Evolutionary conservation across 1,284 basidiomycete species (phyloP).

Genomic region (Rhizoctonia solani): DNA sequence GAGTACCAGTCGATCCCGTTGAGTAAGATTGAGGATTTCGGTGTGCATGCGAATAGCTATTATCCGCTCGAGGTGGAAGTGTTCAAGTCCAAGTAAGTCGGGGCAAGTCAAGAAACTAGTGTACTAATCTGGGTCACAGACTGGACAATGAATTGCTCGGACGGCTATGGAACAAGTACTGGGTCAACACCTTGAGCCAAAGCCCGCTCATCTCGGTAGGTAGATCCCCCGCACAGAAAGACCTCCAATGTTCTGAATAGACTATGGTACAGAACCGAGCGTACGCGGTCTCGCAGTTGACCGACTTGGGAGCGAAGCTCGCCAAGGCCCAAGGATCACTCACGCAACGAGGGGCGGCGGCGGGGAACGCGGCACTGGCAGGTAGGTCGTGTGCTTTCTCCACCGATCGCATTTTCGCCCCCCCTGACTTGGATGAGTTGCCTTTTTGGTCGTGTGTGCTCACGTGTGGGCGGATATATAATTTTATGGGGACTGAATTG

Average conservation of each 20-base stretch:
- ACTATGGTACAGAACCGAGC: slow-evolving; percentile 85
- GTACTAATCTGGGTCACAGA: background rate
- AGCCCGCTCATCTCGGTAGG: slow-evolving; percentile 87
- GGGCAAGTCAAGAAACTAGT: too few species aligned
- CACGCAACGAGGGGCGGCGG: slow-evolving; percentile 42
- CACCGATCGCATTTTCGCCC: too few species aligned
- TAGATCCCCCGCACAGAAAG: slow-evolving; percentile 33
- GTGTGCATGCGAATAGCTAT: slow-evolving; percentile 96
- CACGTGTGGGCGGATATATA: too few species aligned
- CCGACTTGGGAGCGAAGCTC: slow-evolving; percentile 88
- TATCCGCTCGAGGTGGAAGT: slow-evolving; percentile 93
- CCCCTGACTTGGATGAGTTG: too few species aligned
- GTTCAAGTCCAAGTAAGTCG: slow-evolving; percentile 73
- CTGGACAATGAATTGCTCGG: slow-evolving; percentile 86
- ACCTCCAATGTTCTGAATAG: background rate
- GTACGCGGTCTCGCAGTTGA: slow-evolving; percentile 86
- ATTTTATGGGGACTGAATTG: too few species aligned
- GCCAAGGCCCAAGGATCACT: slow-evolving; percentile 57
- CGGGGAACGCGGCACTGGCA: slow-evolving; percentile 25
- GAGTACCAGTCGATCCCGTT: slow-evolving; percentile 95
- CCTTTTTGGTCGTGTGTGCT: too few species aligned
- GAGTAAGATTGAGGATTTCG: slow-evolving; percentile 95
- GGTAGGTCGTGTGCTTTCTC: slow-evolving; percentile 17
- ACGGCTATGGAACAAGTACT: slow-evolving; percentile 98
- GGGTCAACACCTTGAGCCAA: slow-evolving; percentile 94